phyloP scores from a whole-genome alignment of 2,329 filamentous ascomycete genomes.

The Canariomyces notabilis region DNA sequence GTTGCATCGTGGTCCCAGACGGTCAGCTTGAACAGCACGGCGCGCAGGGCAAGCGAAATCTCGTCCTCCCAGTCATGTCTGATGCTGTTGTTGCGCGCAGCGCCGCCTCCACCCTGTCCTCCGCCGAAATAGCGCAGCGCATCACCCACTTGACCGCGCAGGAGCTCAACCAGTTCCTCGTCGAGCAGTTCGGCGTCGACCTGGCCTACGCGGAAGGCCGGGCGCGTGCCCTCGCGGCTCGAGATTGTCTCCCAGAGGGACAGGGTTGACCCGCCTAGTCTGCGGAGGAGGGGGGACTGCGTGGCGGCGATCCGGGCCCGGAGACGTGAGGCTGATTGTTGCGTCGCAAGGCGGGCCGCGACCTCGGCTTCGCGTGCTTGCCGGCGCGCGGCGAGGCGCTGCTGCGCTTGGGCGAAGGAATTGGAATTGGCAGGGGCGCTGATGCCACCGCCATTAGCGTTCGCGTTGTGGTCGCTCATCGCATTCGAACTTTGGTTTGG shows the following conservation, averaged over 20 bases:
- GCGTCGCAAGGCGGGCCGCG: constrained; percentile 49
- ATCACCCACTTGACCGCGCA: constrained; percentile 81
- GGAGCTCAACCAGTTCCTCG: constrained; percentile 80
- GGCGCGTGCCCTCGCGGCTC: constrained; percentile 71
- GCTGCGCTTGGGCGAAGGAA: constrained; percentile 81
- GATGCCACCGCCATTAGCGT: not conserved
- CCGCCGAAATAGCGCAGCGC: constrained; percentile 82
- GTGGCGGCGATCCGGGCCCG: constrained; percentile 46
- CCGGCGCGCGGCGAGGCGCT: constrained; percentile 77
- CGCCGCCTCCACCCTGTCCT: constrained; percentile 51
- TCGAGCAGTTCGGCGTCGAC: constrained; percentile 94
- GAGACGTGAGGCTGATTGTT: constrained; percentile 34
- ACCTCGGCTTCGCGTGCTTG: constrained; percentile 65
- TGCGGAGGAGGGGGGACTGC: constrained; percentile 50
- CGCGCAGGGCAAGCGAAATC: constrained; percentile 71
- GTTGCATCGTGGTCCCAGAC: constrained; percentile 96
- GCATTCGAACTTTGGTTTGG: constrained; percentile 1
- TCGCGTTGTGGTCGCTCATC: constrained; percentile 14
- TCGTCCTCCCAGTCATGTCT: constrained; percentile 85
- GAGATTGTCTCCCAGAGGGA: constrained; percentile 65
- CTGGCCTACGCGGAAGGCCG: constrained; percentile 89
- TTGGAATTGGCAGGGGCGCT: constrained; percentile 11
- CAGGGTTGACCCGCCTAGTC: constrained; percentile 51
- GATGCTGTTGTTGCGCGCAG: constrained; percentile 52
- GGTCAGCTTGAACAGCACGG: constrained; percentile 85